Conservation (phyloP, 768 basidiomycete genomes). For the Lyophyllum shimeji region DNA sequence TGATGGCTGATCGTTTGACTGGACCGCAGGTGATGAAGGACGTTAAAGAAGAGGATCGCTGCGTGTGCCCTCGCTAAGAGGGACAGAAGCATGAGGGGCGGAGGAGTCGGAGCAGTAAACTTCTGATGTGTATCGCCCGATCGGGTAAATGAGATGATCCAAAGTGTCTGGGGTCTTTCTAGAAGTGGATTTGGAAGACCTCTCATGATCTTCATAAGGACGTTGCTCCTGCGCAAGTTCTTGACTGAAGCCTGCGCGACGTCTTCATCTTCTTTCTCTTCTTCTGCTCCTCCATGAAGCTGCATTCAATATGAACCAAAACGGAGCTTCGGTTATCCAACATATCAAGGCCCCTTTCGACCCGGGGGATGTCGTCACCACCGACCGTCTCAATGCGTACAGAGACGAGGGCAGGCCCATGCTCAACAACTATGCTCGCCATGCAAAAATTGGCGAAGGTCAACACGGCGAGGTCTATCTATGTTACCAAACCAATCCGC, state of each 20-base stretch:
- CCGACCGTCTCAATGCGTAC: constrained; percentile 40
- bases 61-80: constrained; percentile 32
- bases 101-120: background rate
- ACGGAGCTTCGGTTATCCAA: constrained; percentile 22
- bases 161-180: constrained; percentile 27
- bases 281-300: constrained; percentile 24
- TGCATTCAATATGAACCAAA: constrained; percentile 21
- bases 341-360: constrained; percentile 30
- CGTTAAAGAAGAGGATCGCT: constrained; percentile 48
- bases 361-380: constrained; percentile 51
- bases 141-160: constrained; percentile 10
- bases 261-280: constrained; percentile 13
- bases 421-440: constrained; percentile 86
- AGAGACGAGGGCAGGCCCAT: constrained; percentile 43
- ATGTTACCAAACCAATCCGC: constrained; percentile 45
- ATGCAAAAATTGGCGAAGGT: constrained; percentile 77
- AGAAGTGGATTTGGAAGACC: constrained; percentile 24
- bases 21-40: constrained; percentile 42
- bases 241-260: constrained; percentile 4
- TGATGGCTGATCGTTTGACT: background rate
- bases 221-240: constrained; percentile 13
- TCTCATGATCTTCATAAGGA: constrained; percentile 34
- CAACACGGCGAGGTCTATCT: constrained; percentile 90
- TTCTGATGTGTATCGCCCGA: constrained; percentile 15
- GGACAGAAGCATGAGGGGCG: constrained; percentile 1